These are phyloP conservation scores for Puccinia brachypodii DNA, from an alignment of 1,284 basidiomycete species.

Conservation along the genomic window DNA sequence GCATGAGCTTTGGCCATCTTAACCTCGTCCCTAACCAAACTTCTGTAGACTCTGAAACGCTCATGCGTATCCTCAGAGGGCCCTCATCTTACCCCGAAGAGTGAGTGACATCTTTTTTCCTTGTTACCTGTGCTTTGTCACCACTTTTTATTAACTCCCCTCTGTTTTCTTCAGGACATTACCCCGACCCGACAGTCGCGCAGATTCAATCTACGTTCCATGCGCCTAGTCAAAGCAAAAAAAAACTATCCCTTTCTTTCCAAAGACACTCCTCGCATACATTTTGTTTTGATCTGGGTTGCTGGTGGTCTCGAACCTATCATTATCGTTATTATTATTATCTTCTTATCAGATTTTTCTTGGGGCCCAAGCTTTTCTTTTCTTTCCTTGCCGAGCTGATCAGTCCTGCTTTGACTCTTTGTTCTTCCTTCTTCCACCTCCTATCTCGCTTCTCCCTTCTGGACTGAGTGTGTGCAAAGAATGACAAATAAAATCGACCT, in stretches of 20 bases:
- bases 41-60: background rate
- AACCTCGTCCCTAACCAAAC: conserved; percentile 11
- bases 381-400: too few species aligned
- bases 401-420: too few species aligned
- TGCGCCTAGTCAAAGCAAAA: too few species aligned
- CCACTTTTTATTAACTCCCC: background rate
- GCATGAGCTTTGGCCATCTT: background rate
- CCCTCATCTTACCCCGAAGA: conserved; percentile 37
- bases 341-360: too few species aligned
- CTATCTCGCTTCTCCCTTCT: too few species aligned
- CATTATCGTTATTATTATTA: background rate
- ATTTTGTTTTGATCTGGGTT: too few species aligned
- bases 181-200: background rate
- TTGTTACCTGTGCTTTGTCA: background rate
- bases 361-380: too few species aligned
- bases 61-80: conserved; percentile 27
- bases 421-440: too few species aligned
- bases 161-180: background rate
- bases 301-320: background rate
- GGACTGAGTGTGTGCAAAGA: too few species aligned
- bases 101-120: background rate
- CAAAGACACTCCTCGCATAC: background rate
- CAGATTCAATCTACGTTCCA: background rate
- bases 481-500: too few species aligned
- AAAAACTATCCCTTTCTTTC: background rate